Conservation (phyloP, 345 rosid species). For the Brassica rapa region DNA sequence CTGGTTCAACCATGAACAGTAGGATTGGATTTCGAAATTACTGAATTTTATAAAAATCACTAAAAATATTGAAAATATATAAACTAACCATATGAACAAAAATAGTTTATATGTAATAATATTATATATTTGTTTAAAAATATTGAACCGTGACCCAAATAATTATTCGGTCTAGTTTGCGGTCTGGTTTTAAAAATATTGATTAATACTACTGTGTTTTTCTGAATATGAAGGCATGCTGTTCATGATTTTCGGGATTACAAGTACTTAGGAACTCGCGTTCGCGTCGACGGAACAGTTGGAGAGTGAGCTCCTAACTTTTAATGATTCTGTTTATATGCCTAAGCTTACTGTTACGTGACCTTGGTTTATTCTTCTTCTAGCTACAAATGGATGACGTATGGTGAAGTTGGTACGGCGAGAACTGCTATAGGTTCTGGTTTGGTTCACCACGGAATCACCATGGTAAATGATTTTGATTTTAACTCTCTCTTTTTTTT, state of each 20-base stretch:
- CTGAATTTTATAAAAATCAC: too few species aligned
- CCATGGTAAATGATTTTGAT: slow-evolving; percentile 44
- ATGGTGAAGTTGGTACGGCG: slow-evolving; percentile 89
- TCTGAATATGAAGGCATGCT: slow-evolving; percentile 51
- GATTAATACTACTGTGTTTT: not conserved
- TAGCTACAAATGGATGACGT: slow-evolving; percentile 97
- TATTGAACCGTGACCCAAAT: too few species aligned
- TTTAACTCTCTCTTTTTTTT: not conserved
- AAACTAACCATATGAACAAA: too few species aligned
- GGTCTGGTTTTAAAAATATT: too few species aligned
- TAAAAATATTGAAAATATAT: too few species aligned
- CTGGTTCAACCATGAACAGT: too few species aligned
- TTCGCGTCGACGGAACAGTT: slow-evolving; percentile 84
- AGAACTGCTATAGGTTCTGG: slow-evolving; percentile 87
- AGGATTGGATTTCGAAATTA: too few species aligned
- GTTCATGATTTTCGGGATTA: slow-evolving; percentile 76
- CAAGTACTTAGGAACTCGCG: slow-evolving; percentile 86
- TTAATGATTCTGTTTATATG: slow-evolving; percentile 2
- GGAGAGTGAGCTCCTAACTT: slow-evolving; percentile 75
- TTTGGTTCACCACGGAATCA: slow-evolving; percentile 67
- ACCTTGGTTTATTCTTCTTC: not conserved
- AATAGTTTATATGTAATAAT: too few species aligned
- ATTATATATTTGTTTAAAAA: too few species aligned
- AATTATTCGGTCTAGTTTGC: too few species aligned
- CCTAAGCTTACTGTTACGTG: slow-evolving; percentile 2